phyloP scores from a whole-genome alignment of 345 rosid genomes.

The Tarenaya hassleriana region DNA sequence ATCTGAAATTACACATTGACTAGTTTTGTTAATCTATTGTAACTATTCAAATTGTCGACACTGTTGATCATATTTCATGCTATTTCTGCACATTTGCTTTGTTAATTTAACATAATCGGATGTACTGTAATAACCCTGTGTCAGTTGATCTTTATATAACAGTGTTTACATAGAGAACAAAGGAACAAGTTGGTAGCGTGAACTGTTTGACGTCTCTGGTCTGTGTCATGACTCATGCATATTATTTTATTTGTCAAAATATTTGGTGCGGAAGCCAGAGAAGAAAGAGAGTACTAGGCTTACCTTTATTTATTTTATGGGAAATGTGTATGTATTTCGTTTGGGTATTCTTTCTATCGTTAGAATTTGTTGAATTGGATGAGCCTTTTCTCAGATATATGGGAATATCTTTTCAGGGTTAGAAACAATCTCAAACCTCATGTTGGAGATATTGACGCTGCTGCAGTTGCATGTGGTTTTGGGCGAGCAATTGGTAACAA shows the following conservation, averaged over 20 bases:
- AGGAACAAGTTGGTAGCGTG: constrained; percentile 8
- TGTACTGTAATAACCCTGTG: constrained; percentile 1
- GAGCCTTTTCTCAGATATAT: constrained; percentile 9
- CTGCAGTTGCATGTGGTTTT: constrained; percentile 84
- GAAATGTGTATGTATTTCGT: background rate
- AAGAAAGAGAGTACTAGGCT: background rate
- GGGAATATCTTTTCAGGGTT: constrained; percentile 39
- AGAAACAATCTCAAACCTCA: constrained; percentile 48
- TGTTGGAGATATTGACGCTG: constrained; percentile 79
- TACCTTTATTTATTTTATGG: constrained; percentile 11
- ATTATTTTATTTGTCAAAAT: background rate
- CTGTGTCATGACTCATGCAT: background rate
- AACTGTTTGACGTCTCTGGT: background rate
- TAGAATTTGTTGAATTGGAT: constrained; percentile 3
- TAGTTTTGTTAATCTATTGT: too few relatives aligned
- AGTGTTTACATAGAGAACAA: constrained; percentile 5
- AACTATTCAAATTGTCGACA: background rate
- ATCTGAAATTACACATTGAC: background rate
- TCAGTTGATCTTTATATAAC: constrained; percentile 1
- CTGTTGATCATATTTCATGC: constrained; percentile 3
- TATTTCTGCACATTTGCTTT: constrained; percentile 11
- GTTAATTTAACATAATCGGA: constrained; percentile 13
- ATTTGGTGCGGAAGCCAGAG: background rate
- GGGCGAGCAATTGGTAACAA: constrained; percentile 85
- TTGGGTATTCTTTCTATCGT: constrained; percentile 1